Evolutionary conservation across 805 yeast genomes (phyloP), one percentile per base, ranked within the genome.

Genomic region (Candida sphagnicola): DNA sequence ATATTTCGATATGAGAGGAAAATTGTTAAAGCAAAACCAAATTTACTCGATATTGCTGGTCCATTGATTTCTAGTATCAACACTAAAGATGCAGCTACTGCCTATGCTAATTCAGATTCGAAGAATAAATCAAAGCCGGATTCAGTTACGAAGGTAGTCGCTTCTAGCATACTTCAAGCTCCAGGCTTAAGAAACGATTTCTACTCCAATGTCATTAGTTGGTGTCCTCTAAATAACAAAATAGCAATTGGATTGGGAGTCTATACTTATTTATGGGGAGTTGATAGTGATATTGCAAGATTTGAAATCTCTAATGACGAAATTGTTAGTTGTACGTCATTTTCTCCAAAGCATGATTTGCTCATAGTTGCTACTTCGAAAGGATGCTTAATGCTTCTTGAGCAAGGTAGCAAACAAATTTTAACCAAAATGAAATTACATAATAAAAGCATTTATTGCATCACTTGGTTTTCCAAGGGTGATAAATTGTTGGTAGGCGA

Each of bases 121-220:
- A 38, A 19, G 4, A 24, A 12, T 8, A n/a, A 14, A 11, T 26
- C 29, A 26, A 10, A 26, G 12, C 14, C 28, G 14, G 43, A 25
- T 6, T 31, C 33, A 10, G 28, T 31, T 13, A 44, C 34, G 31
- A 15, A 39, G 8, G 28, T 39, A 16, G 31, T 41, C 35, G 50
- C 47, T 10, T 36, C 31, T 5, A 48, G 42, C 28, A 41, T 53
- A 13, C 41, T 60, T n/a, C 59, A 57, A 29, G 90, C 93, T 0
- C 89, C 89, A 0, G 78, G 78, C 2, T 57, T 87, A 38, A 63
- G 82, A 43, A 82, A 85, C 56, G 95, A 88, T 54, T 87, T 80
- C 52, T 88, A 87, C 57, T 73, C 86, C 1, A 85, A 85, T 51
- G 63, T 85, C 39, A 73, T 87, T 0, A 74, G 87, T 4, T 87